Evolutionary conservation across 2,329 filamentous ascomycete genomes (phyloP), one percentile per base, ranked within the genome.

Genomic region (Paracoccidioides brasiliensis): DNA sequence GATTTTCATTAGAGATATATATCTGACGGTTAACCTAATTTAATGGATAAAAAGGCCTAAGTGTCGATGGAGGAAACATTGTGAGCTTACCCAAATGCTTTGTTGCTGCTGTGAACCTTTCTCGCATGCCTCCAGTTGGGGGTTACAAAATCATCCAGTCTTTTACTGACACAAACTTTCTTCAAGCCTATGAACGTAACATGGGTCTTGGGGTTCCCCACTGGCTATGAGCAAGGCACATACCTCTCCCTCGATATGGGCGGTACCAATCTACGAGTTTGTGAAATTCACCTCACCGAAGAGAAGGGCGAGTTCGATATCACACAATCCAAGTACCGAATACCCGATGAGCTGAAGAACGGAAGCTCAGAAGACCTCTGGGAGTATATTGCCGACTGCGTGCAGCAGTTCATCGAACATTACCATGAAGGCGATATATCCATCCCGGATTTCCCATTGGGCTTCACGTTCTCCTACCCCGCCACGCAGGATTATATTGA

Each of bases 401-500:
- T 96, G 56, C 81, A 90, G 71, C 88, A 94, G 67, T 96, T 96
- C 70, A 81, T 96, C 56, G 83, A 94, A 67, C 85, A 84, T 60
- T 88, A 95, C 70, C 88, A 94, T 68, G 82, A 84, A 56, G 75
- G 75, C 54, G 30, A 6, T 32, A 76, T 80, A 64, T 79, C 85
- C 59, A 72, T 80, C 55, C 69, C 75, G 50, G 78, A 82, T 60
- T 66, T 88, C 30, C 87, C 88, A 6, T 80, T 96, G 5, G 91
- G 91, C 66, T 96, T 96, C 76, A 96, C 91, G 48, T 97, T 97
- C 75, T 95, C 88, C 3, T 96, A 95, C 70, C 91, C 91, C 2
- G 90, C 90, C 14, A 93, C 88, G 0, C 91, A 96, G 71, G 83
- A 94, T 64, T 91, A 90, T 72, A 90, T 96, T 66, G 89, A 96